Conservation (phyloP, 1,284 basidiomycete species). For the Ganoderma meredithae region DNA sequence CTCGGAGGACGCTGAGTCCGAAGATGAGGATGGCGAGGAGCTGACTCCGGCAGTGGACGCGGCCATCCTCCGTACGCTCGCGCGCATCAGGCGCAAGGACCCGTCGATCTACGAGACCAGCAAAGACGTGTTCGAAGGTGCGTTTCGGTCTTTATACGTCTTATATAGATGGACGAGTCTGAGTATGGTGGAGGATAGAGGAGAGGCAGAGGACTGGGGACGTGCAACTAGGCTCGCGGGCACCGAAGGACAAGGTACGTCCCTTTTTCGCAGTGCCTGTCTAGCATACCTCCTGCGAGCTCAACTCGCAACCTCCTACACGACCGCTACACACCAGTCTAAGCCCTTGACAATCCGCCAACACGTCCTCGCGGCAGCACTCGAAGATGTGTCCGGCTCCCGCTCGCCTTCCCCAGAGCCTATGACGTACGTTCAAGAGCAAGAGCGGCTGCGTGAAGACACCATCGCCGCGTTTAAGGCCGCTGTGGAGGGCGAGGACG, state of each 20-base stretch:
- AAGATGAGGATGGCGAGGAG: constrained; percentile 96
- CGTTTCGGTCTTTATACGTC: constrained; percentile 30
- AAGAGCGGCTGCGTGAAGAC: constrained; percentile 78
- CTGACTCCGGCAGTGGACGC: constrained; percentile 95
- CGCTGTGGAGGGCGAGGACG: constrained; percentile 55
- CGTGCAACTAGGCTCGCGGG: constrained; percentile 30
- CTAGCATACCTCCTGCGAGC: constrained; percentile 16
- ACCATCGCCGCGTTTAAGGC: constrained; percentile 84
- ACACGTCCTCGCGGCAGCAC: constrained; percentile 62
- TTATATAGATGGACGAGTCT: constrained; percentile 4
- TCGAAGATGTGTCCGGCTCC: constrained; percentile 50
- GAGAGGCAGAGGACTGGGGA: constrained; percentile 61
- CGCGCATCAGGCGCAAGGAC: constrained; percentile 86
- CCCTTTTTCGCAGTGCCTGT: constrained; percentile 10
- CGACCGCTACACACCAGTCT: constrained; percentile 42
- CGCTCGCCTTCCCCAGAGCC: constrained; percentile 63
- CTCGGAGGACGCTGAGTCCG: constrained; percentile 82
- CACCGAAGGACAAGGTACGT: constrained; percentile 63
- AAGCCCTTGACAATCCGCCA: constrained; percentile 71
- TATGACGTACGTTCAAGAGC: constrained; percentile 83
- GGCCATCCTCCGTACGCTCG: constrained; percentile 92
- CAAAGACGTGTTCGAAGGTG: constrained; percentile 81
- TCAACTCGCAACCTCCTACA: constrained; percentile 11
- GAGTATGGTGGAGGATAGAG: constrained; percentile 52
- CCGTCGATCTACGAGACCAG: constrained; percentile 82